These are phyloP conservation scores for Clonostachys rhizophaga DNA, from an alignment of 2,329 filamentous ascomycete species.

Conservation along the genomic window DNA sequence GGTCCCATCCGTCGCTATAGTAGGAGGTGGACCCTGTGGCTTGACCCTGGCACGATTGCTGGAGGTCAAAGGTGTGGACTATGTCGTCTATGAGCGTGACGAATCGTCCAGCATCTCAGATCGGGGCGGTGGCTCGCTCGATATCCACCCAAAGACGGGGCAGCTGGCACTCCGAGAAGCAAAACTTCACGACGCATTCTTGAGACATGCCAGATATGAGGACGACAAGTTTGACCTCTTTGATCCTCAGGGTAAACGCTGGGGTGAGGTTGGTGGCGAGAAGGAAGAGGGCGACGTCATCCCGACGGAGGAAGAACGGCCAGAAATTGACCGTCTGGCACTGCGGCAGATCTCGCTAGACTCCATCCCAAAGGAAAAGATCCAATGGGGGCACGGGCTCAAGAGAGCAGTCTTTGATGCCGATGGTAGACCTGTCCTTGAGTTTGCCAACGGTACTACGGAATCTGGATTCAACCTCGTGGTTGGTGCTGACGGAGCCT, in stretches of 20 bases:
- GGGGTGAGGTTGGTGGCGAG: conserved; percentile 11
- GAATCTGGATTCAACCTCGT: conserved; percentile 1
- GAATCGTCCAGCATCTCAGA: conserved; percentile 11
- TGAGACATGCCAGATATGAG: not conserved
- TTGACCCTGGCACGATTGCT: conserved; percentile 42
- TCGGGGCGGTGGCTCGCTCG: conserved; percentile 33
- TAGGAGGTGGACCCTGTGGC: conserved; percentile 39
- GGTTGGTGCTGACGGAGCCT: conserved; percentile 7
- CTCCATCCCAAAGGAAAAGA: conserved; percentile 16
- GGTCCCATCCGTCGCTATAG: conserved; percentile 25
- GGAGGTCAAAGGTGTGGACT: conserved; percentile 24
- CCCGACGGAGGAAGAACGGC: conserved; percentile 10
- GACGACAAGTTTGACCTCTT: conserved; percentile 19
- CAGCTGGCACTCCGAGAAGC: conserved; percentile 36
- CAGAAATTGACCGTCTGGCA: conserved; percentile 30
- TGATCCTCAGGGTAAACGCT: conserved; percentile 35
- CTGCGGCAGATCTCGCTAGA: conserved; percentile 25
- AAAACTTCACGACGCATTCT: conserved; percentile 33
- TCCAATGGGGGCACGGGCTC: conserved; percentile 12
- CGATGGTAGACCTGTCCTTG: not conserved
- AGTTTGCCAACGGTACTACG: not conserved
- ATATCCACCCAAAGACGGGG: conserved; percentile 40
- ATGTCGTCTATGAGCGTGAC: conserved; percentile 27
- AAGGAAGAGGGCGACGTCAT: conserved; percentile 6
- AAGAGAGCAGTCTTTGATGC: not conserved